Percentiles rank a stretch among this genome's conserved stretches.
phyloP scores from a whole-genome alignment of 345 rosid genomes.

The Sapria himalayana region DNA sequence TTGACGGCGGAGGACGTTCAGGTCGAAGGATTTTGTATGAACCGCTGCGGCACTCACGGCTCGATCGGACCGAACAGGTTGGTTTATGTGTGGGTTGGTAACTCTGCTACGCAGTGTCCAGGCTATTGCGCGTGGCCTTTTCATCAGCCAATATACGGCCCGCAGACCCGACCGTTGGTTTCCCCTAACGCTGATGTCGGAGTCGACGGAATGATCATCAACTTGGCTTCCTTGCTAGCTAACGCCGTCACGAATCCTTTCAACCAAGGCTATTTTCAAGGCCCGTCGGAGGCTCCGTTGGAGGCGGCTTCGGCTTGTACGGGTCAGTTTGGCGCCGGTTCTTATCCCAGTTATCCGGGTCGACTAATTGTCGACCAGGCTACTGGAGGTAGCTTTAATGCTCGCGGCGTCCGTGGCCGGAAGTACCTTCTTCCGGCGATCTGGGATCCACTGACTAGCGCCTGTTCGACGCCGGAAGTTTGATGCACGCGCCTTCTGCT shows the following conservation, averaged over 20 bases:
- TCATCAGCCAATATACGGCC: slow-evolving; percentile 82
- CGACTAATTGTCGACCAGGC: slow-evolving; percentile 36
- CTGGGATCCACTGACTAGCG: slow-evolving; percentile 66
- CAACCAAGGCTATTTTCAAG: slow-evolving; percentile 50
- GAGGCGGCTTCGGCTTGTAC: slow-evolving; percentile 69
- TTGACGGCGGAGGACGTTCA: slow-evolving; percentile 57
- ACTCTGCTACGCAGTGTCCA: slow-evolving; percentile 68
- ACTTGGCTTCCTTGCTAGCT: slow-evolving; percentile 53
- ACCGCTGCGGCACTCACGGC: slow-evolving; percentile 64
- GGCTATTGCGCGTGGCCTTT: slow-evolving; percentile 98
- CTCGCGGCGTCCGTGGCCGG: slow-evolving; percentile 40
- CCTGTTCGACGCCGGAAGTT: slow-evolving; percentile 38
- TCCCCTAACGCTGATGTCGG: slow-evolving; percentile 92
- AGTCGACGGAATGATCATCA: slow-evolving; percentile 78
- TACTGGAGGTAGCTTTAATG: slow-evolving; percentile 64
- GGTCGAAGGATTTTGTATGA: slow-evolving; percentile 69
- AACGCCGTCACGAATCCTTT: slow-evolving; percentile 69
- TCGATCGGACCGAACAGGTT: slow-evolving; percentile 19
- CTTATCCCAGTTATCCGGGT: slow-evolving; percentile 76
- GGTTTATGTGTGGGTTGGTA: slow-evolving; percentile 70
- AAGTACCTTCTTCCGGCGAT: slow-evolving; percentile 68
- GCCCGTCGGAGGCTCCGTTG: slow-evolving; percentile 44
- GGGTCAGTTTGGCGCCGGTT: slow-evolving; percentile 58
- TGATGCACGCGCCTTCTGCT: too few species aligned
- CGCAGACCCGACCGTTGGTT: slow-evolving; percentile 58